Base-by-base conservation (phyloP, 331 rosid genomes). In the Cucumis variabilis region DNA sequence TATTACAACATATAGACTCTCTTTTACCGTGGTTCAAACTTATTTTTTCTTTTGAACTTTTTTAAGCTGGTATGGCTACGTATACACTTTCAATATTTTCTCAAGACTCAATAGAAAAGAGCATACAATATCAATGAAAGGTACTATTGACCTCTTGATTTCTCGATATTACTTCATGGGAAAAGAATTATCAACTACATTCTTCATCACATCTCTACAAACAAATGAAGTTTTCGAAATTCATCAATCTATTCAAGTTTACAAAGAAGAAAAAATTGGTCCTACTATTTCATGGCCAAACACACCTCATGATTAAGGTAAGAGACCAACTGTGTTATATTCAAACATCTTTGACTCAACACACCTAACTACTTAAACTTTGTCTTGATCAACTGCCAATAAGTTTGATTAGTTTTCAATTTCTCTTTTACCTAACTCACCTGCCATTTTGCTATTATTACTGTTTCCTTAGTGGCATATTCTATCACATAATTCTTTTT, bases 401-500 rank as follows among this genome's bases (percentile, higher is more conserved):
- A 23, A 13, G 62, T 76, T 33, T 76, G 62, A 76, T 76, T 46
- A 46, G 82, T 48, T 76, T 33, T 46, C 62, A 11, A 44, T 20
- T 13, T 44, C 11, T 20, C 30, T 9, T 76, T 46, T 76, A 13
- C 82, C 82, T 41, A 74, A 74, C 80, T 74, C 53, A 74, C 80
- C 80, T 74, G 80, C 80, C 80, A 74, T 37, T 20, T 74, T 41
- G 58, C 33, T 13, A 76, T 76, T 46, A 76, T 76, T 76, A 46
- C 60, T 76, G 82, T 76, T 76, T 48, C 82, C 62, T 76, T n/a
- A 74, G 80, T 74, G 80, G 58, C 28, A 74, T 6, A 72, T 74
- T 74, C 80, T 74, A 73, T 73, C 50, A 71, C n/a, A 71, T 30
- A 58, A 58, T 58, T 58, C 23, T 17, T 58, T 71, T 13, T 13